Base-by-base conservation (phyloP, 2,329 filamentous ascomycete species). In the Plectosphaerella plurivora region DNA sequence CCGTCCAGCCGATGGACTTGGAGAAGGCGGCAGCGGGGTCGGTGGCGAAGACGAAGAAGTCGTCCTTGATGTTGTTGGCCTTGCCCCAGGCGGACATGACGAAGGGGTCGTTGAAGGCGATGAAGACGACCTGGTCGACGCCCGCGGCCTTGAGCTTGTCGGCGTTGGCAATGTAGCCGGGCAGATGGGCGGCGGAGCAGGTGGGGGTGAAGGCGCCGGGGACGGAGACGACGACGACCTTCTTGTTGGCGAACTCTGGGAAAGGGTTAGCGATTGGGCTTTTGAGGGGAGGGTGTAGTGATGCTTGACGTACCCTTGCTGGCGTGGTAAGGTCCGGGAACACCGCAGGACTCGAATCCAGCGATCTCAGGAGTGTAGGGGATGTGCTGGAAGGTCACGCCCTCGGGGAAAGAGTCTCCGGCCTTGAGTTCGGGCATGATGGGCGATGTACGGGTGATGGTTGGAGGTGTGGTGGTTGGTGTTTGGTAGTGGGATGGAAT, bases 61-160 rank as follows among this genome's bases (percentile, higher is more conserved):
- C 86, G 58, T 85, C 83, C 65, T 82, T 86, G 65, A 93, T 78
- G 50, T 79, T 79, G 73, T 95, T 93, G 65, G 91, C 90, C 82
- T 96, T 96, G 73, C 84, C 87, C 89, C 89, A 94, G 51, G 88
- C 90, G 63, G 84, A 86, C 89, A 93, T 93, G 70, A 96, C 91
- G 67, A 79, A 95, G 58, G 86, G 77, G 73, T 96, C 91, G 73
- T 96, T 96, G 77, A 77, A 87, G 55, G 90, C 88, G 65, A 95
- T 86, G 65, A 94, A 83, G 60, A 90, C 82, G 63, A 96, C 83
- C 57, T 87, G 72, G 71, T 96, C 91, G 60, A 95, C 88, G 63
- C 89, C 90, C 80, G 93, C 93, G 66, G 75, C 75, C 75, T 85
- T 86, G 71, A 95, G 78, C 65, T 86, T 77, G 50, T 82, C 75